These are phyloP conservation scores for Lecanicillium sp. DNA, from an alignment of 2,329 filamentous ascomycete genomes.

Conservation along the genomic window DNA sequence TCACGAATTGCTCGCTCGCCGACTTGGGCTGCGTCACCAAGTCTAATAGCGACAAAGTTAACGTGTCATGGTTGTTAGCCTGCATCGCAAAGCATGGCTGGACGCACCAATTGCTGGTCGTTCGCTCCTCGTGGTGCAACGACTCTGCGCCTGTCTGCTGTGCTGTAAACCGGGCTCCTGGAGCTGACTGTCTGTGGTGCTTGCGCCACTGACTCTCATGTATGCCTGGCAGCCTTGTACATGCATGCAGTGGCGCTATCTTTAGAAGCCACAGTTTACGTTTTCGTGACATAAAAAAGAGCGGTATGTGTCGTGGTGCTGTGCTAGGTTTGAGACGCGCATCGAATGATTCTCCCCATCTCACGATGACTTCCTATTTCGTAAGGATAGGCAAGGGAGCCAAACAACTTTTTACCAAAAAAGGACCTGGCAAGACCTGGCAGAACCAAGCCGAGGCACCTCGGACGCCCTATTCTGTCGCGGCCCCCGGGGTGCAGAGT, in stretches of 20 bases:
- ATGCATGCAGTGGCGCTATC: neutral
- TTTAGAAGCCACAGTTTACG: neutral
- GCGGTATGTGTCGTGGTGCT: neutral
- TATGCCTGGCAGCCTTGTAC: slow-evolving; percentile 1
- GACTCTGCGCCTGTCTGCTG: neutral
- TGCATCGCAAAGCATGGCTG: too few relatives aligned
- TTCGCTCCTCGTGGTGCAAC: neutral
- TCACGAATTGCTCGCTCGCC: neutral
- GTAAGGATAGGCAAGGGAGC: too few relatives aligned
- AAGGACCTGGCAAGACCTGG: too few relatives aligned
- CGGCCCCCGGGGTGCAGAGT: neutral
- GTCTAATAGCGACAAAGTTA: neutral
- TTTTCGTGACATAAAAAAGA: neutral
- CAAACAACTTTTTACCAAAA: neutral
- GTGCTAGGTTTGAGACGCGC: neutral
- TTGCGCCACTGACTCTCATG: slow-evolving; percentile 2
- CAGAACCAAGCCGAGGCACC: neutral
- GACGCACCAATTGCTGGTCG: neutral
- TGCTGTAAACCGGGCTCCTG: neutral
- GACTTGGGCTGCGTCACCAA: neutral
- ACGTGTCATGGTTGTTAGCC: neutral
- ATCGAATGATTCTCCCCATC: neutral
- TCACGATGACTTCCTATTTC: neutral
- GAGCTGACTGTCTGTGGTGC: neutral
- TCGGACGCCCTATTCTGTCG: neutral